Base-by-base conservation (phyloP, 805 yeast species). In the Candida germanica region DNA sequence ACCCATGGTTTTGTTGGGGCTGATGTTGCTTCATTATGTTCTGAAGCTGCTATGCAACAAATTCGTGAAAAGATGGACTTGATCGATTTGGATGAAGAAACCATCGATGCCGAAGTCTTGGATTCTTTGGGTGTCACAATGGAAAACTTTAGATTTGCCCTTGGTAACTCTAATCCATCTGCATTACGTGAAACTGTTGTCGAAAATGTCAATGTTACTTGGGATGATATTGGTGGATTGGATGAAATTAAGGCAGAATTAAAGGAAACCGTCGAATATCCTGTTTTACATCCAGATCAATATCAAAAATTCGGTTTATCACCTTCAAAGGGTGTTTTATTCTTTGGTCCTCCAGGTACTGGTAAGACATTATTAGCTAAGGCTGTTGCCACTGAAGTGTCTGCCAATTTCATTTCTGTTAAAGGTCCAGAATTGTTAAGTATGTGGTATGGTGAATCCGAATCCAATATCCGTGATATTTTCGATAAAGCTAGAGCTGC, bases 21-120 rank as follows among this genome's bases (percentile, higher is more conserved):
- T 33, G 99, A 93, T 78, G 73, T 93, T 54, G 98, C 98, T 1
- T 89, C 98, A 6, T 74, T 93, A 57, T 93, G 98, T 75, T 88
- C 97, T n/a, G 99, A 94, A 71, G 98, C 98, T 47, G 99, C 98
- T 41, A 93, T 93, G 98, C 98, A 93, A 75, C 98, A 94, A 73
- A 93, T 93, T 58, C 87, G 98, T 69, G 99, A 93, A 70, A 93
- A 93, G 79, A 89, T 93, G 97, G 98, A 93, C 57, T 73, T 93
- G 48, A 93, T 94, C 51, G 98, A 91, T 57, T 73, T 89, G 50
- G 97, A 89, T 44, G 95, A 88, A 64, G 97, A 89, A 45, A 93
- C 91, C 51, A 93, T 94, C 52, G 98, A 89, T 61, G 96, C 98
- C 25, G 98, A 93, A 71, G 82, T 93, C 18, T 78, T 93, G 56